Base-by-base conservation (phyloP, 177 flowering plant species). In the Vitis hybrid region DNA sequence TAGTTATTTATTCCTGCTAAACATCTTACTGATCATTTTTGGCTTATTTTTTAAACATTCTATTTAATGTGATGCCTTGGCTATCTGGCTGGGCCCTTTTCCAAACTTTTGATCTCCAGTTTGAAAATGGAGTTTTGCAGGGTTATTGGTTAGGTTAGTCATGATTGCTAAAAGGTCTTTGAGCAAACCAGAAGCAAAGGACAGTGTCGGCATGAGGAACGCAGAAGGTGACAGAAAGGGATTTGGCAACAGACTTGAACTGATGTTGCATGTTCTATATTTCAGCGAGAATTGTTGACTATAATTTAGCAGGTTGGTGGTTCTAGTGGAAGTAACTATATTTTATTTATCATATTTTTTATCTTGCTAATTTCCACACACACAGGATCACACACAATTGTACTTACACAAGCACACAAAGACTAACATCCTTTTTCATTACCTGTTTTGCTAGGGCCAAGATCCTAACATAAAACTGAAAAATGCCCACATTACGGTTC, bases 161-260 rank as follows among this genome's bases (percentile, higher is more conserved):
- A 71, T 74, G 72, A 71, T 76, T 77, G 72, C 69, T 56, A 74
- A 62, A 80, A 70, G 67, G 66, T 33, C 50, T 78, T 39, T 68
- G 79, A 72, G 72, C 69, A 77, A 75, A 73, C 73, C 21, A 22
- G 64, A 80, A 77, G 76, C 78, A 80, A 80, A 67, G 68, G 72
- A 60, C 62, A 21, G 19, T 74, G 70, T 75, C 72, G 73, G 72
- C 59, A 39, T 60, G 48, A 60, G 65, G 45, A 71, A 29, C 60
- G 64, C 76, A 72, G 31, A 49, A 60, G 60, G 64, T 56, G 60
- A 74, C 64, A 64, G 78, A 75, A 72, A 70, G 68, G 59, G 74
- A 75, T 75, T 19, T 59, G 29, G 58, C 68, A 77, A 72, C 77
- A 19, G 66, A 61, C 62, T 57, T 65, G 60, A 73, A 64, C 66